phyloP scores from a whole-genome alignment of 371 early-diverging fungal species.

The Rhizomucor miehei region DNA sequence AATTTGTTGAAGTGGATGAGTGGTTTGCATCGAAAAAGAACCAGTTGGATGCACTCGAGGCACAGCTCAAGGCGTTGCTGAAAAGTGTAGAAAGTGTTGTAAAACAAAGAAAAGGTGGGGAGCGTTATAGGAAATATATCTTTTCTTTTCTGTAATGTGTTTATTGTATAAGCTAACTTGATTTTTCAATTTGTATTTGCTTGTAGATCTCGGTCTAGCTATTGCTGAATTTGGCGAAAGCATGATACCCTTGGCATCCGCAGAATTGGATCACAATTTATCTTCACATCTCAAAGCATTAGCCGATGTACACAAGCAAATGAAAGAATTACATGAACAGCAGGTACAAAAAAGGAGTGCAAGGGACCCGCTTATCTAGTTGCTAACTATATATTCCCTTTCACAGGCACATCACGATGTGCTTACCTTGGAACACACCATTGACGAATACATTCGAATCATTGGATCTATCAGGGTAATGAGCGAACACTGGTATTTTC shows the following conservation, averaged over 20 bases:
- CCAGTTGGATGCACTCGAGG: slow-evolving; percentile 81
- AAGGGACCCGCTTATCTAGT: neutral
- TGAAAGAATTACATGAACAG: slow-evolving; percentile 73
- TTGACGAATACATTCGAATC: slow-evolving; percentile 88
- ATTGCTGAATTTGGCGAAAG: slow-evolving; percentile 84
- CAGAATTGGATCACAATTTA: slow-evolving; percentile 68
- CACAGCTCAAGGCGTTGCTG: slow-evolving; percentile 77
- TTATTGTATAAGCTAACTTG: no score
- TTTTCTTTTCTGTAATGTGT: no score
- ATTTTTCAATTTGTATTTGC: neutral
- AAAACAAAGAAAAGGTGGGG: slow-evolving; percentile 73
- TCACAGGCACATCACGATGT: slow-evolving; percentile 66
- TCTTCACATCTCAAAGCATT: slow-evolving; percentile 62
- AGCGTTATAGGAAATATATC: no score
- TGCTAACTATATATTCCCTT: slow-evolving; percentile 3
- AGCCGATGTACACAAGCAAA: slow-evolving; percentile 76
- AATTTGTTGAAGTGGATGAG: slow-evolving; percentile 52
- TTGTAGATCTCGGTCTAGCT: slow-evolving; percentile 67
- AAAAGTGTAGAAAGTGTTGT: slow-evolving; percentile 81
- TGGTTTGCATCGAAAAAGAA: slow-evolving; percentile 79
- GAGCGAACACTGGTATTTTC: no score
- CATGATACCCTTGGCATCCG: slow-evolving; percentile 71
- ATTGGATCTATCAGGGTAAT: slow-evolving; percentile 80
- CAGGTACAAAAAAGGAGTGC: no score
- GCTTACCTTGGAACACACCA: slow-evolving; percentile 69